phyloP scores from a whole-genome alignment of 208 protist species.

The Trypanosoma rangeli region DNA sequence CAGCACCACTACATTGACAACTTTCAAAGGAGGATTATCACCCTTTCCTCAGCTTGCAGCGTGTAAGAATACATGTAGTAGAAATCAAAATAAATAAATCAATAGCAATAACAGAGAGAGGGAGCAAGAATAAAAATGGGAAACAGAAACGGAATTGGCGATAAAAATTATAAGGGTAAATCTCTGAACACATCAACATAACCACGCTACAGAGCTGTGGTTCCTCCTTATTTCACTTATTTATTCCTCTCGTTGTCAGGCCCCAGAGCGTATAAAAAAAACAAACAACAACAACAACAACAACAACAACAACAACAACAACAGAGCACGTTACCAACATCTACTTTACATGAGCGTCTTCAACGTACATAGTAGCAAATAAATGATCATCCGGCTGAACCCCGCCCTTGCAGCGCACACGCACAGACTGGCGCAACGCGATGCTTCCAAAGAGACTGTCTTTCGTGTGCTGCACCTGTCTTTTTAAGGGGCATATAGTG shows the following conservation, averaged over 20 bases:
- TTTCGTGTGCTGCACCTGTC: constrained; percentile 2
- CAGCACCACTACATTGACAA: constrained; percentile 6
- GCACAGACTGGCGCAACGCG: constrained; percentile 2
- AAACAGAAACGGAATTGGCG: too few species aligned
- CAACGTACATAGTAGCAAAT: background rate
- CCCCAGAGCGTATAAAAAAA: background rate
- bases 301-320: background rate
- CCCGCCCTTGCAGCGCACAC: constrained; percentile 22
- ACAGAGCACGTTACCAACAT: background rate
- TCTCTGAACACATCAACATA: too few species aligned
- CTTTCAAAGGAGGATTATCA: background rate
- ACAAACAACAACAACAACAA: background rate
- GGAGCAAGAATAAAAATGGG: too few species aligned
- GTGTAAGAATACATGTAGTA: background rate
- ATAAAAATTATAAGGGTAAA: too few species aligned
- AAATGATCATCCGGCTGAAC: constrained; percentile 26
- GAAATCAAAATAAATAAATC: too few species aligned
- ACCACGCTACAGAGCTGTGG: too few species aligned
- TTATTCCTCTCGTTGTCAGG: too few species aligned
- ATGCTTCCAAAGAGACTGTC: constrained; percentile 35
- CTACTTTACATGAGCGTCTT: constrained; percentile 10
- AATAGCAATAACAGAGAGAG: too few species aligned
- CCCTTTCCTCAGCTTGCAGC: background rate
- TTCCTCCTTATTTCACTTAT: too few species aligned
- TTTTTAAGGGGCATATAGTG: constrained; percentile 1